These are phyloP conservation scores for Aspergillus homomorphus DNA, from an alignment of 495 filamentous ascomycete genomes.

Conservation along the genomic window DNA sequence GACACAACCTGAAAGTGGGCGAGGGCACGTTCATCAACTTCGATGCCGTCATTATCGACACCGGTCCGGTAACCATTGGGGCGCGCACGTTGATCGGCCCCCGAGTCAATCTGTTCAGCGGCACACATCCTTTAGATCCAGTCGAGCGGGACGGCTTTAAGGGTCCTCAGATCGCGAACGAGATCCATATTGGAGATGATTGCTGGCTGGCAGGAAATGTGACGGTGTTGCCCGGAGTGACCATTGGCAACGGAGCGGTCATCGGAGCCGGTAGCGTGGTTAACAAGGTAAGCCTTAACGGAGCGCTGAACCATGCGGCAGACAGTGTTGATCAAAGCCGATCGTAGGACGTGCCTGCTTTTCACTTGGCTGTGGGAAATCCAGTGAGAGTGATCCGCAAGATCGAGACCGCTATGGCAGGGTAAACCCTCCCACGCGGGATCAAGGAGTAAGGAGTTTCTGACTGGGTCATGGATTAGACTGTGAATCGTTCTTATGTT, in stretches of 20 bases:
- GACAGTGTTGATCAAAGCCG: not conserved
- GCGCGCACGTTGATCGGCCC: conserved; percentile 77
- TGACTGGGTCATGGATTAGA: not conserved
- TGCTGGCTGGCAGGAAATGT: conserved; percentile 87
- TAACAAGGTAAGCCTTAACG: conserved; percentile 64
- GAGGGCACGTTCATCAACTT: conserved; percentile 73
- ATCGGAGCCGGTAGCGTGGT: conserved; percentile 89
- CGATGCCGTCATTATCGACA: conserved; percentile 74
- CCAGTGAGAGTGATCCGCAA: conserved; percentile 60
- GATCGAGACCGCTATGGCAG: conserved; percentile 44
- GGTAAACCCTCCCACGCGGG: conserved; percentile 6
- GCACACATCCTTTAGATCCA: conserved; percentile 74
- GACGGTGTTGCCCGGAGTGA: conserved; percentile 73
- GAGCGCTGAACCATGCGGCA: not conserved
- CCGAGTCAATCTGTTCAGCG: conserved; percentile 67
- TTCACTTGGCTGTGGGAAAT: conserved; percentile 63
- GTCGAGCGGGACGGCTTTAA: conserved; percentile 65
- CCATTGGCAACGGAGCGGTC: conserved; percentile 69
- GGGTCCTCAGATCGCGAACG: conserved; percentile 72
- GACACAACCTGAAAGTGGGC: conserved; percentile 67
- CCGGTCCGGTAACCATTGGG: conserved; percentile 72
- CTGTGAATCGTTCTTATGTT: not conserved
- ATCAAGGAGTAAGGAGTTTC: too few relatives aligned
- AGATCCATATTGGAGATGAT: conserved; percentile 78
- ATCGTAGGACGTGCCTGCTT: conserved; percentile 57